Percentiles rank a stretch among this genome's conserved stretches.
These are phyloP conservation scores for Coemansia sp. DNA, from an alignment of 192 early-diverging fungal genomes.

Conservation along the genomic window DNA sequence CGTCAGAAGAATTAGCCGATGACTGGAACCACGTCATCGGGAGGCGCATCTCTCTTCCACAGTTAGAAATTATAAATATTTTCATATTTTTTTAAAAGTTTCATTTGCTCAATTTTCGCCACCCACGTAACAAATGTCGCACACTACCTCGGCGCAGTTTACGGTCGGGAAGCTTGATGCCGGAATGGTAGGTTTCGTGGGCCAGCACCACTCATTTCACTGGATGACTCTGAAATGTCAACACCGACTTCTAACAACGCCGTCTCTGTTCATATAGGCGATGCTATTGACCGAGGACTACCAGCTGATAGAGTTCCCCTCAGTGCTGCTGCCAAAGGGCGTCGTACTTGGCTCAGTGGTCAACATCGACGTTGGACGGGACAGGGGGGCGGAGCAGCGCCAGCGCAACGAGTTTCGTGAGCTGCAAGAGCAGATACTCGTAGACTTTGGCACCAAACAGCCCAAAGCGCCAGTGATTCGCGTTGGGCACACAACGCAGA, in stretches of 20 bases:
- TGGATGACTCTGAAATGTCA: neutral
- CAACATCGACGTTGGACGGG: conserved; percentile 92
- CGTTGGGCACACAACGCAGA: conserved; percentile 78
- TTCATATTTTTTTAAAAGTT: neutral
- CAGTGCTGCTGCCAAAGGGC: conserved; percentile 90
- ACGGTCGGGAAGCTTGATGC: conserved; percentile 95
- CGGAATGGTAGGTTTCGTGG: conserved; percentile 64
- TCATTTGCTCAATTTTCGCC: conserved; percentile 4
- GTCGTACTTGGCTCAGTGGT: conserved; percentile 93
- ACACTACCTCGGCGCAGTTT: conserved; percentile 58
- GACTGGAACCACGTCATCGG: neutral
- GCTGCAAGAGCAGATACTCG: conserved; percentile 83
- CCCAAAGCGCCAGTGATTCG: conserved; percentile 80
- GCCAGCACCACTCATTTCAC: neutral
- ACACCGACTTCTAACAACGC: neutral
- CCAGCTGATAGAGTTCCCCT: conserved; percentile 98
- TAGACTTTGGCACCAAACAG: conserved; percentile 70
- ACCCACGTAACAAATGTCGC: conserved; percentile 20
- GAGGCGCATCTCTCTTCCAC: neutral
- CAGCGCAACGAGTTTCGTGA: conserved; percentile 80
- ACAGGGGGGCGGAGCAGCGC: conserved; percentile 79
- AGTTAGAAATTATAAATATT: neutral
- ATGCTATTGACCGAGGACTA: conserved; percentile 96
- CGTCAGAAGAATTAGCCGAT: conserved; percentile 25
- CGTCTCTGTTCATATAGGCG: conserved; percentile 45